phyloP scores from a whole-genome alignment of 106 monocot species.

The Acorus calamus region DNA sequence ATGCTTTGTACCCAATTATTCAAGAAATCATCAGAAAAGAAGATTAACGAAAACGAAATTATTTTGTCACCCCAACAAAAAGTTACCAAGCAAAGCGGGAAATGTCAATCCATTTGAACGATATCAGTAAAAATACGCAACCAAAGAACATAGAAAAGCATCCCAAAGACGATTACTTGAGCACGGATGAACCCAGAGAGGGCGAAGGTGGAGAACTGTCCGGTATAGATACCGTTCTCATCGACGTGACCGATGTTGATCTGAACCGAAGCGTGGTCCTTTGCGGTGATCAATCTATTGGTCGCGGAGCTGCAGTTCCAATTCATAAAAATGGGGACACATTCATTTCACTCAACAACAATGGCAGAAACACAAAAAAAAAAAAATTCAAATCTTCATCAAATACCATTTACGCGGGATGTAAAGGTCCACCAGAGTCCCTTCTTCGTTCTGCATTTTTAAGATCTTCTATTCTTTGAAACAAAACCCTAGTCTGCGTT shows the following conservation, averaged over 20 bases:
- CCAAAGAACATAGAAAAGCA: too few species aligned
- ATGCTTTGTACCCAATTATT: too few species aligned
- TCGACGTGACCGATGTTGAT: slow-evolving; percentile 1
- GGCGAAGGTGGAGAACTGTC: neutral
- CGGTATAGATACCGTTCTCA: slow-evolving; percentile 1
- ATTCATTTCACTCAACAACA: neutral
- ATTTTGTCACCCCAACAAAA: too few species aligned
- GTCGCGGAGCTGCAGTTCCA: neutral
- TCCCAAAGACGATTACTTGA: neutral
- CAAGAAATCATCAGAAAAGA: too few species aligned
- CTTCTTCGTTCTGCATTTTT: slow-evolving; percentile 3
- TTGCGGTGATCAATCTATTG: neutral
- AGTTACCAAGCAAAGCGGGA: too few species aligned
- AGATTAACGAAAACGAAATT: too few species aligned
- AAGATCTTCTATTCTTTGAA: too few species aligned
- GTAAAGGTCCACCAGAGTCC: neutral
- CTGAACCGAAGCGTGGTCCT: neutral
- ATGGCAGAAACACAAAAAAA: neutral
- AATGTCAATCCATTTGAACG: too few species aligned
- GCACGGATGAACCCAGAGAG: slow-evolving; percentile 4
- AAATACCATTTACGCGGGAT: neutral
- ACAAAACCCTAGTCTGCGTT: too few species aligned
- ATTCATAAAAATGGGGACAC: too few species aligned
- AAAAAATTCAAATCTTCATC: neutral
- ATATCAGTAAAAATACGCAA: too few species aligned